Base-by-base conservation (phyloP, 805 yeast species). In the Candida hispaniensis region DNA sequence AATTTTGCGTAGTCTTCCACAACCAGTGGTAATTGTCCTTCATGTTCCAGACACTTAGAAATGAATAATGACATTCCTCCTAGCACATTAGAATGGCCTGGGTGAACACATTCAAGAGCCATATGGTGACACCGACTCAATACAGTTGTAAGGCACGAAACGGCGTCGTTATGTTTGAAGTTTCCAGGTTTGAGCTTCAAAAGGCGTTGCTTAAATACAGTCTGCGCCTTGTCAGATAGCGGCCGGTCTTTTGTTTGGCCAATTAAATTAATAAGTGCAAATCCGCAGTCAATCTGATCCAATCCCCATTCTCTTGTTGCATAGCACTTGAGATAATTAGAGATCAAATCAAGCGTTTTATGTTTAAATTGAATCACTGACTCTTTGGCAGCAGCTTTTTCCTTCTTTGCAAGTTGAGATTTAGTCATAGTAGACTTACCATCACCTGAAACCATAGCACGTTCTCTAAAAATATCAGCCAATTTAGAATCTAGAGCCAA, bases 401-500 rank as follows among this genome's bases (percentile, higher is more conserved):
- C 93, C 13, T 66, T 55, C 47, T 81, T 81, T 48, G 46, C 44
- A 13, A 39, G 30, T 15, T 34, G 30, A 11, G 34, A 30, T 14
- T 44, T 29, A 22, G 29, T 25, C 1, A 27, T 16, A 7, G 26
- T 28, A 34, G 47, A 44, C 79, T 67, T 54, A 69, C 71, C 52
- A 0, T 80, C 79, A 41, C 71, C 74, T 45, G 75, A 73, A 9
- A 26, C 25, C 30, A 18, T 25, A 5, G 30, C 30, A 47, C 96
- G 71, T 48, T 83, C 88, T 49, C 78, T 72, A 66, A 88, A 88
- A 38, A 88, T 88, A 36, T 67, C 68, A 0, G 95, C 71, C 18
- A 88, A 61, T 42, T 83, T 91, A 14, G 67, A 79, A 52, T 88
- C 97, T 47, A 88, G 69, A 13, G 86, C 93, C 76, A 85, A 74